Conservation (phyloP, 2,329 filamentous ascomycete genomes). For the Exutisphaerella laricina region DNA sequence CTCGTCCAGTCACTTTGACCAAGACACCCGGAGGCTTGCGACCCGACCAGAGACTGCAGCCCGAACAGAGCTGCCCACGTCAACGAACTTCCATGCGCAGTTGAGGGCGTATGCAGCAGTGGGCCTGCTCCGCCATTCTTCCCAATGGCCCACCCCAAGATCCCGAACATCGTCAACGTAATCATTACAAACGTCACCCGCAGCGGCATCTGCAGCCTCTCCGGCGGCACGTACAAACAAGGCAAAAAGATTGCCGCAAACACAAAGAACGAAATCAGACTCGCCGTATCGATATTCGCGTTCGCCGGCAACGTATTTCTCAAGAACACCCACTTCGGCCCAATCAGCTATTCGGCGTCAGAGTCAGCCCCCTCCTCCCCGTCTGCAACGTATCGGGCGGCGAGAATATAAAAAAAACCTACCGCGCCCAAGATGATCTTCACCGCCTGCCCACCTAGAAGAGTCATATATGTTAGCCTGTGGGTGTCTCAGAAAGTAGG, state of each 20-base stretch:
- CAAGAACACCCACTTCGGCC: constrained; percentile 7
- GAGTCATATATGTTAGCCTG: too few species aligned
- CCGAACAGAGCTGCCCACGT: constrained; percentile 15
- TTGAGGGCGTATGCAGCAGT: constrained; percentile 13
- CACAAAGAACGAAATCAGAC: constrained; percentile 15
- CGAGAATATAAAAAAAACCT: too few species aligned
- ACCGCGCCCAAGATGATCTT: constrained; percentile 18
- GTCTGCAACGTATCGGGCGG: too few species aligned
- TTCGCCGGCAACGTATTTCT: constrained; percentile 14
- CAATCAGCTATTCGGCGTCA: too few species aligned
- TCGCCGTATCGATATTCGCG: constrained; percentile 17
- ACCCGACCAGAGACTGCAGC: constrained; percentile 15
- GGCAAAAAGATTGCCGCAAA: constrained; percentile 14
- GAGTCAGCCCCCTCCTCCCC: too few species aligned
- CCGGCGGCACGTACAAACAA: constrained; percentile 11
- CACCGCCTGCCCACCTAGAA: too few species aligned
- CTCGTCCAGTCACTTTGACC: constrained; percentile 22
- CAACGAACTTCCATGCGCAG: constrained; percentile 9
- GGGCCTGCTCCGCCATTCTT: constrained; percentile 7
- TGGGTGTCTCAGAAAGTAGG: too few species aligned
- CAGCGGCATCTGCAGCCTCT: constrained; percentile 12
- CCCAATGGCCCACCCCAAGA: constrained; percentile 13
- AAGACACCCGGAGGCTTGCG: constrained; percentile 13
- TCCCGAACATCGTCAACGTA: constrained; percentile 11
- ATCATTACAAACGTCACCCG: constrained; percentile 17